phyloP scores from a whole-genome alignment of 2,329 filamentous ascomycete species.

The Phyllosticta paracitricarpa region DNA sequence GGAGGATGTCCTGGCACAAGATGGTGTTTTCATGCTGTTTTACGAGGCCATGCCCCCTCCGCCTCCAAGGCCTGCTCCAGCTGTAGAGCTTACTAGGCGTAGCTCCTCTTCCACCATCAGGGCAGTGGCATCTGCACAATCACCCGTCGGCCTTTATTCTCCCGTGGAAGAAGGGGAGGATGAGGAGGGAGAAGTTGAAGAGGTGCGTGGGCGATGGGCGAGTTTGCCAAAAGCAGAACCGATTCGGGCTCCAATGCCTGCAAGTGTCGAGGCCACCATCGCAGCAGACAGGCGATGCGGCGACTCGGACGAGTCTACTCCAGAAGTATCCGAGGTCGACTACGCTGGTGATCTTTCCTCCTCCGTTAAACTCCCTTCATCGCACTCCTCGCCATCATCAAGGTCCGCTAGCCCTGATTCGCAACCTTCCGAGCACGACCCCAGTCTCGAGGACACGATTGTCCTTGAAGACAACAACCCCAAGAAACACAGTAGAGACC shows the following conservation, averaged over 20 bases:
- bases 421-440: background rate
- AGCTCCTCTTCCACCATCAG: constrained; percentile 7
- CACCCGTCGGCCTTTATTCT: background rate
- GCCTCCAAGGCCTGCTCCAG: background rate
- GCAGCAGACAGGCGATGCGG: background rate
- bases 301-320: constrained; percentile 1
- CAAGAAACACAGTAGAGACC: constrained; percentile 4
- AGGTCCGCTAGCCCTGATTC: background rate
- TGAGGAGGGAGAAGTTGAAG: background rate
- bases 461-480: background rate
- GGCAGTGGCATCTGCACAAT: background rate
- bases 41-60: constrained; percentile 51
- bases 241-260: background rate
- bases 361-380: background rate
- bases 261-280: background rate
- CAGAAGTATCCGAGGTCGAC: constrained; percentile 2
- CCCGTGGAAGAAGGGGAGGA: constrained; percentile 8
- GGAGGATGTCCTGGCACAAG: constrained; percentile 60
- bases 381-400: background rate
- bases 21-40: constrained; percentile 93
- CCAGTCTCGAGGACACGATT: constrained; percentile 1
- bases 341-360: background rate
- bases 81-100: background rate
- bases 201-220: background rate
- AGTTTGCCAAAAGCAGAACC: background rate